Conservation (phyloP, 1,284 basidiomycete species). For the Cryptococcus sp. region DNA sequence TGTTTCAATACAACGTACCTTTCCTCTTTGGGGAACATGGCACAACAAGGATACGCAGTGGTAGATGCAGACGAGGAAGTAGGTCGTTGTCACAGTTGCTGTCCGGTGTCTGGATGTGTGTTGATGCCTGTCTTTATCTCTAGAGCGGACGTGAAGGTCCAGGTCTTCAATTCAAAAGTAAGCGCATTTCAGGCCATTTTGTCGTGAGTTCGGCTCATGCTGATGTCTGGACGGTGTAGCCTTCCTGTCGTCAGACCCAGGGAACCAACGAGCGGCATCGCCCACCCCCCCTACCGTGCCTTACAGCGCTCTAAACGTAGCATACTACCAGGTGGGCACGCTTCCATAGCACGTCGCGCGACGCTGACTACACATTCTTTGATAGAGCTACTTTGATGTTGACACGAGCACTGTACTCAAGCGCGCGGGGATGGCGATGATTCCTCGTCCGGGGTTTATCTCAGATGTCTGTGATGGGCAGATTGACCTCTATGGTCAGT, state of each 20-base stretch:
- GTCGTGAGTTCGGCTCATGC: background rate
- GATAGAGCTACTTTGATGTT: slow-evolving; percentile 52
- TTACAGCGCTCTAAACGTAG: slow-evolving; percentile 50
- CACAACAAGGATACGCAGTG: slow-evolving; percentile 44
- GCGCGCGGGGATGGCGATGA: slow-evolving; percentile 49
- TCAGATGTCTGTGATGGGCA: slow-evolving; percentile 50
- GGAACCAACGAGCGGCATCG: slow-evolving; percentile 14
- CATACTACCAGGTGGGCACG: slow-evolving; percentile 47
- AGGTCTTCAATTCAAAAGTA: slow-evolving; percentile 49
- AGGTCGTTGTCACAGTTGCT: slow-evolving; percentile 5
- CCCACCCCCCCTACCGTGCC: slow-evolving; percentile 27
- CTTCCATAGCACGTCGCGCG: background rate
- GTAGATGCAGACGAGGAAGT: slow-evolving; percentile 50
- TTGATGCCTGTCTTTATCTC: too few species aligned
- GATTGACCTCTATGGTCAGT: slow-evolving; percentile 53
- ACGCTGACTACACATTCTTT: background rate
- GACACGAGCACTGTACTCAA: slow-evolving; percentile 50
- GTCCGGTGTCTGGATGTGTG: background rate
- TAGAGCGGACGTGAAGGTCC: slow-evolving; percentile 2
- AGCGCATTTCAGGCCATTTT: slow-evolving; percentile 1
- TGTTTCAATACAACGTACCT: too few species aligned
- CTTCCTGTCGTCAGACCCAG: slow-evolving; percentile 6
- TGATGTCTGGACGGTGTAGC: background rate
- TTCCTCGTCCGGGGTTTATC: slow-evolving; percentile 52
- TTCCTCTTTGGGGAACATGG: too few species aligned